phyloP scores from a whole-genome alignment of 371 early-diverging fungal genomes.

The Zopfochytrium polystomum region DNA sequence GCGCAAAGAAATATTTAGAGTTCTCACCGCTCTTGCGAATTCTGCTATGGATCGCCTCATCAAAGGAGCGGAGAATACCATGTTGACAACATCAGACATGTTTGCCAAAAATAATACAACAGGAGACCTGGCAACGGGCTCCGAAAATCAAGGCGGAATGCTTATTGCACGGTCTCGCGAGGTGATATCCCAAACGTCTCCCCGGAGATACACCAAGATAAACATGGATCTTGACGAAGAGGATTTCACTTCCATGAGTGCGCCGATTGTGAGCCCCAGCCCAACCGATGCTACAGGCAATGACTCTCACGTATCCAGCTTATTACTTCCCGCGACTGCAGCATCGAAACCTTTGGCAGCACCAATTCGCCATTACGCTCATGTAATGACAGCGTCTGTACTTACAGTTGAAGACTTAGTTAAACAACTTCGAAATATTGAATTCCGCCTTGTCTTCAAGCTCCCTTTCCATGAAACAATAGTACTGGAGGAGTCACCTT shows the following conservation, averaged over 20 bases:
- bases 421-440: constrained; percentile 43
- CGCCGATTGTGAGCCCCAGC: constrained; percentile 14
- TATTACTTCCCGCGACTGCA: neutral
- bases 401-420: constrained; percentile 39
- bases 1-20: constrained; percentile 46
- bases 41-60: constrained; percentile 55
- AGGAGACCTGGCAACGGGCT: constrained; percentile 45
- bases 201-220: too few species aligned
- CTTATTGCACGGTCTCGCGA: constrained; percentile 43
- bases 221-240: constrained; percentile 35
- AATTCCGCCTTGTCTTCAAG: constrained; percentile 46
- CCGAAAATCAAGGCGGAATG: constrained; percentile 38
- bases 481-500: constrained; percentile 40
- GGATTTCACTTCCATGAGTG: constrained; percentile 38
- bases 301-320: neutral
- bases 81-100: constrained; percentile 49
- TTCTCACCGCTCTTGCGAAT: constrained; percentile 38
- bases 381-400: constrained; percentile 36
- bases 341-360: neutral
- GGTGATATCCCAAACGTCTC: constrained; percentile 24
- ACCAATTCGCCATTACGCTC: constrained; percentile 36
- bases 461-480: constrained; percentile 46
- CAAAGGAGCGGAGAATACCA: constrained; percentile 52
- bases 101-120: constrained; percentile 48
- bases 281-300: constrained; percentile 8